Evolutionary conservation across 495 filamentous ascomycete species (phyloP), one percentile per base, ranked within the genome.

Genomic region (Parathielavia appendiculata): DNA sequence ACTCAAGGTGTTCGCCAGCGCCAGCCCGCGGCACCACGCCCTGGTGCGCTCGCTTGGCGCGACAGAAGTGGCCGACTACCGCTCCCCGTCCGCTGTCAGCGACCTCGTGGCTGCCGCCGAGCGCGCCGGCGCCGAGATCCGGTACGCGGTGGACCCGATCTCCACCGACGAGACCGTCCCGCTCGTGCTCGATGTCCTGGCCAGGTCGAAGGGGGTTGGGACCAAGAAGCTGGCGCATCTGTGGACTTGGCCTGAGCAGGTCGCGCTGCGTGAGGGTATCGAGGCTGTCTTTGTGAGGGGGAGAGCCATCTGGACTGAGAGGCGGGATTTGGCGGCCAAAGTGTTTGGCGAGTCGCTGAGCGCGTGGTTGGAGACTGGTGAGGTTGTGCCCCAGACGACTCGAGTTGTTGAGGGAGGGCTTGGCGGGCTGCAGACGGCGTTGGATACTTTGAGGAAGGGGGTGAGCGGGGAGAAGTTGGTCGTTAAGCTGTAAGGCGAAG

Each of bases 381-480:
- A 54, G 32, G 43, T 63, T 11, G 60, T 62, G 39, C 60, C 62
- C 2, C 22, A 41, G 4, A n/a, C 51, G 16, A 30, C 44, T 19
- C 59, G 66, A 16, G 39, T 64, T 13, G 66, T 73, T 13, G 66
- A 62, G 0, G 55, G 66, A 1, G 69, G 71, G 1, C 17, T 73
- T 14, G 51, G 48, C 1, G 63, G 51, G 1, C 34, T 75, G 16
- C 63, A 69, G 57, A 51, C 49, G 34, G 71, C 57, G n/a, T 44
- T 75, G 30, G 56, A 68, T 8, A 49, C 35, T 38, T 35, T 74
- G 32, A 70, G 64, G 59, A 56, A 63, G 39, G 67, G 63, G 12
- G 63, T 67, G 0, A 75, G 73, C 36, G 71, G 67, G 22, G 60
- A 63, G 55, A 75, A 75, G 63, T 17, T 75, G 16, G 67, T 73